These are phyloP conservation scores for Mrakia hoshinonis DNA, from an alignment of 768 basidiomycete genomes.

Conservation along the genomic window DNA sequence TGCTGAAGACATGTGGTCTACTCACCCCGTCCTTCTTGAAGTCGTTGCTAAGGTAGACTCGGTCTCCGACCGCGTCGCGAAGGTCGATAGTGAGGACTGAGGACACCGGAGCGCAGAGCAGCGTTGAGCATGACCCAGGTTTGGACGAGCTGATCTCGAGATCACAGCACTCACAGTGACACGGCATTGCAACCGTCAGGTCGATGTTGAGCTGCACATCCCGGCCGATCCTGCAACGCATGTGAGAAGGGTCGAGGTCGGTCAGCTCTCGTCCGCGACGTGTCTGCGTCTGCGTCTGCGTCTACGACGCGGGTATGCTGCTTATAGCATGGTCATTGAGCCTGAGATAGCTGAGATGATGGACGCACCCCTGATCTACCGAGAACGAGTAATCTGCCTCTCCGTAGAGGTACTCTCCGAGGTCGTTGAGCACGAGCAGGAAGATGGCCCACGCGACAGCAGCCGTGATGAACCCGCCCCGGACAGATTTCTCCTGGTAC, in stretches of 20 bases:
- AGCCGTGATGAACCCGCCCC: conserved; percentile 71
- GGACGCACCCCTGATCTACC: conserved; percentile 52
- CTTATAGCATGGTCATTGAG: no score
- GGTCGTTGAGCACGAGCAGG: conserved; percentile 73
- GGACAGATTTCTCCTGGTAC: conserved; percentile 69
- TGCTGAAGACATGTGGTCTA: not conserved
- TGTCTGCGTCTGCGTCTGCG: no score
- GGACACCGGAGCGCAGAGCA: not conserved
- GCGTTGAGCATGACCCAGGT: not conserved
- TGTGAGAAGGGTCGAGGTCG: not conserved
- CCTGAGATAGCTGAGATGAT: conserved; percentile 27
- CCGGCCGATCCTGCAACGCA: conserved; percentile 41
- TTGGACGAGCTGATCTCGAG: not conserved
- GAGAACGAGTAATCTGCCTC: conserved; percentile 85
- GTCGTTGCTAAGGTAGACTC: conserved; percentile 68
- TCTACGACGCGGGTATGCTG: no score
- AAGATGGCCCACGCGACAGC: conserved; percentile 58
- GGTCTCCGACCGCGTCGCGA: conserved; percentile 86
- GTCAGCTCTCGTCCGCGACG: no score
- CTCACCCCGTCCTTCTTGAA: conserved; percentile 74
- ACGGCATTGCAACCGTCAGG: conserved; percentile 42
- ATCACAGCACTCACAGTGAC: conserved; percentile 22
- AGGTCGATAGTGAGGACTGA: conserved; percentile 78
- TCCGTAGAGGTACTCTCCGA: conserved; percentile 86
- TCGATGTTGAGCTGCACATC: conserved; percentile 83